Evolutionary conservation across 495 filamentous ascomycete species (phyloP).

Genomic region (Aspergillus ellipticus): DNA sequence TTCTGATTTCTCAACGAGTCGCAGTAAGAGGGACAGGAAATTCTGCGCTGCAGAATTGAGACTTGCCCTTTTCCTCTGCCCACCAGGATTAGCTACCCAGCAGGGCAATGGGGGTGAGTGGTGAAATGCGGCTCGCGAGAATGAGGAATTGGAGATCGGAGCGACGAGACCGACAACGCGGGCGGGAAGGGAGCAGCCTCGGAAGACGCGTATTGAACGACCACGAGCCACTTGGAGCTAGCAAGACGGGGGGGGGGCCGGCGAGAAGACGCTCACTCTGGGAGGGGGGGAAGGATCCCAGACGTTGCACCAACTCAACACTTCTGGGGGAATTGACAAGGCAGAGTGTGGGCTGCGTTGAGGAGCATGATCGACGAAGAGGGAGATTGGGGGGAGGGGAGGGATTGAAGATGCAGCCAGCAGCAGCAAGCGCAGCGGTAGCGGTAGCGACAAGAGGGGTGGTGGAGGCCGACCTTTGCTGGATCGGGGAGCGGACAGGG

Average conservation of each 20-base stretch:
- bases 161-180: slow-evolving; percentile 18
- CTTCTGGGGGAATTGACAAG: slow-evolving; percentile 22
- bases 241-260: not conserved
- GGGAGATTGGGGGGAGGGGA: slow-evolving; percentile 5
- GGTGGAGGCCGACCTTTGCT: slow-evolving; percentile 13
- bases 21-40: slow-evolving; percentile 9
- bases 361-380: slow-evolving; percentile 22
- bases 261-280: not conserved
- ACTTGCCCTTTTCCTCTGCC: slow-evolving; percentile 12
- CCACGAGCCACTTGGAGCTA: slow-evolving; percentile 11
- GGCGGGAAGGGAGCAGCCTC: slow-evolving; percentile 15
- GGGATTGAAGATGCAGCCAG: slow-evolving; percentile 2
- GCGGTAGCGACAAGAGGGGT: slow-evolving; percentile 7
- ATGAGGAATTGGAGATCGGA: slow-evolving; percentile 9
- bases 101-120: slow-evolving; percentile 12
- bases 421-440: not conserved
- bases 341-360: slow-evolving; percentile 14
- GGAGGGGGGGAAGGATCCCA: not conserved
- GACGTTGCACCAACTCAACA: slow-evolving; percentile 16
- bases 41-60: slow-evolving; percentile 27
- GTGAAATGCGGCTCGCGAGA: slow-evolving; percentile 13
- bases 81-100: slow-evolving; percentile 11
- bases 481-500: slow-evolving; percentile 18
- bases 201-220: slow-evolving; percentile 20
- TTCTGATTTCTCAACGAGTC: slow-evolving; percentile 1